Conservation (phyloP, 2,329 filamentous ascomycete genomes). For the Exophiala sp. region DNA sequence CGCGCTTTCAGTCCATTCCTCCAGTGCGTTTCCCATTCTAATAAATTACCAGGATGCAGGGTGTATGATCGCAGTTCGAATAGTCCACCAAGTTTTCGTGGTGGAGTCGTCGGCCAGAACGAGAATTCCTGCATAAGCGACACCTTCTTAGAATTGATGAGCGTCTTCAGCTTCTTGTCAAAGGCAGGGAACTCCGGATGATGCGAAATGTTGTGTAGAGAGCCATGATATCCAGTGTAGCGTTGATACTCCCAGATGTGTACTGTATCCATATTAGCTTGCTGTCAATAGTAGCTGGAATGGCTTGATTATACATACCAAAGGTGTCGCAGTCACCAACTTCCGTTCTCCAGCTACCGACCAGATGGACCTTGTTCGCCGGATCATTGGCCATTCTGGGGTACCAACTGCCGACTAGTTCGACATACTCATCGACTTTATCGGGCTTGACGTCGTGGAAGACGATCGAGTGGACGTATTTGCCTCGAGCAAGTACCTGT, state of each 20-base stretch:
- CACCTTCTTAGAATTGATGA: slow-evolving; percentile 79
- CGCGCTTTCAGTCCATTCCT: slow-evolving; percentile 84
- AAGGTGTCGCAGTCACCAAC: slow-evolving; percentile 97
- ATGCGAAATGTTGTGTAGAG: slow-evolving; percentile 75
- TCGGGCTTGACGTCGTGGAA: slow-evolving; percentile 95
- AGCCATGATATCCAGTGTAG: slow-evolving; percentile 92
- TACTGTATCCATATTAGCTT: slow-evolving; percentile 56
- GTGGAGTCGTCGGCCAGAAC: slow-evolving; percentile 95
- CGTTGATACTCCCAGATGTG: slow-evolving; percentile 99
- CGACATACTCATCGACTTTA: slow-evolving; percentile 89
- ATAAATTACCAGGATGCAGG: slow-evolving; percentile 86
- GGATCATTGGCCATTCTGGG: slow-evolving; percentile 78
- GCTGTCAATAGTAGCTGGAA: slow-evolving; percentile 3
- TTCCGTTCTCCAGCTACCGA: slow-evolving; percentile 97
- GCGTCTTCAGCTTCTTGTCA: slow-evolving; percentile 75
- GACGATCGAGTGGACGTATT: slow-evolving; percentile 97
- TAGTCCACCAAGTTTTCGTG: slow-evolving; percentile 81
- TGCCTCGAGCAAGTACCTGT: slow-evolving; percentile 88
- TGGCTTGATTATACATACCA: slow-evolving; percentile 54
- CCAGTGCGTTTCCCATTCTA: slow-evolving; percentile 99
- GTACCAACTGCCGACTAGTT: slow-evolving; percentile 88
- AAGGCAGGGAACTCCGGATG: slow-evolving; percentile 83
- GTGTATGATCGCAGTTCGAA: slow-evolving; percentile 98
- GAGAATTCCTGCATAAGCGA: slow-evolving; percentile 99
- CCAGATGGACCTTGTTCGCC: slow-evolving; percentile 91